Evolutionary conservation across 495 filamentous ascomycete genomes (phyloP), one percentile per base, ranked within the genome.

Genomic region (Penicillium alfredii): DNA sequence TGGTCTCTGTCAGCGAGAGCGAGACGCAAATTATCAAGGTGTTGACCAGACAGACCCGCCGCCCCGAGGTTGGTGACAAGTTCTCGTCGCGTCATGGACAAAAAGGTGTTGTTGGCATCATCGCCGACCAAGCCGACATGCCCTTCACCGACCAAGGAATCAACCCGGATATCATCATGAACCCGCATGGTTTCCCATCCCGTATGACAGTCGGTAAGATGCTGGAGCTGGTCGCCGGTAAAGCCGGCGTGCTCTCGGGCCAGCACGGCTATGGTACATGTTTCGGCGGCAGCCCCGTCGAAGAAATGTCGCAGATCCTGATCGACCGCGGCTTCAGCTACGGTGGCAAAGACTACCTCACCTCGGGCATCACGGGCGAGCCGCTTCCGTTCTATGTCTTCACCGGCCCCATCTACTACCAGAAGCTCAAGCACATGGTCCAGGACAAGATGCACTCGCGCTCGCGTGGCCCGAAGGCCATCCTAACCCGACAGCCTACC

Each of bases 341-440:
- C 72, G 83, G 85, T 35, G 92, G 92, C 15, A 97, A 97, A 49
- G 92, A 99, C 59, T 94, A 87, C 64, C 78, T 99, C 35, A 97
- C 90, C 1, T 86, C 78, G 3, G 90, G 90, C 29, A 94, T 97
- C 58, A 97, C 93, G 0, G 92, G 92, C 50, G 90, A 97, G 65
- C 73, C 83, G 2, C 73, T 96, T 12, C 86, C 90, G 29, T 88
- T 88, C 23, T 97, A 99, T 55, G 89, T 99, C 61, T 99, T 96
- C 74, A 93, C 90, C 50, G 92, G 92, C 0, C 92, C 92, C 3
- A 97, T 96, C 63, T 99, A 94, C 73, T 99, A 99, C 73, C 92
- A 99, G 72, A 94, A 95, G 50, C 79, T 99, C 27, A 99, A 97
- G 77, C 92, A 99, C 77, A 99, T 99, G 92, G 92, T 99, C 19